Base-by-base conservation (phyloP, 306 rosid species). In the Pueraria montana region DNA sequence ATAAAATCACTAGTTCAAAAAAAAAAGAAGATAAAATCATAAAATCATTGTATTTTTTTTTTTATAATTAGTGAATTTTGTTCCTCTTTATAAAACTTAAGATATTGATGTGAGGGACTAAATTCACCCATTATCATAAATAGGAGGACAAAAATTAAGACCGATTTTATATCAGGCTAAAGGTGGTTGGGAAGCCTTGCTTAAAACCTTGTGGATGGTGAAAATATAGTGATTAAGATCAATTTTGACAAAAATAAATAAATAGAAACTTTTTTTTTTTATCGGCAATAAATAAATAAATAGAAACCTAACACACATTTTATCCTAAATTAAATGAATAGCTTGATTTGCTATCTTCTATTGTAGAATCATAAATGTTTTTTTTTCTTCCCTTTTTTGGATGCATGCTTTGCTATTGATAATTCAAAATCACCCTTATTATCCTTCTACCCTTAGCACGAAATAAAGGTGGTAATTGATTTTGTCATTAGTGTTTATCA, bases 311-410 rank as follows among this genome's bases (percentile, higher is more conserved):
- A 24, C 17, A 1, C 30, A 4, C 32, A 11, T 61, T 12, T 59
- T 79, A 59, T 36, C n/a, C 24, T 20, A 30, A 72, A 17, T 81
- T 56, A 73, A 53, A 73, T 74, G 42, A 58, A 40, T 78, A 42
- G 4, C 26, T 30, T 30, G 43, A 74, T 62, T 73, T 13, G 18
- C 26, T 32, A 42, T 34, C 32, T 59, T 55, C 73, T 67, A 2
- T 43, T 50, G 8, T 24, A 24, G 48, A 75, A 66, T 52, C 20
- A 66, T 18, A 21, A 18, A 48, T 40, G 38, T 16, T 30, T n/a
- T 58, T 12, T 46, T 0, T 24, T 59, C 21, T 14, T 13, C 27
- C 5, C 56, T 0, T n/a, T 50, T 17, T 17, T 32, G 45, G 40
- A 12, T 65, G 49, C 49, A 20, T 38, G 8, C 9, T 65, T 65